Evolutionary conservation across 2,329 filamentous ascomycete genomes (phyloP).

Genomic region (Penicillium occitanis): DNA sequence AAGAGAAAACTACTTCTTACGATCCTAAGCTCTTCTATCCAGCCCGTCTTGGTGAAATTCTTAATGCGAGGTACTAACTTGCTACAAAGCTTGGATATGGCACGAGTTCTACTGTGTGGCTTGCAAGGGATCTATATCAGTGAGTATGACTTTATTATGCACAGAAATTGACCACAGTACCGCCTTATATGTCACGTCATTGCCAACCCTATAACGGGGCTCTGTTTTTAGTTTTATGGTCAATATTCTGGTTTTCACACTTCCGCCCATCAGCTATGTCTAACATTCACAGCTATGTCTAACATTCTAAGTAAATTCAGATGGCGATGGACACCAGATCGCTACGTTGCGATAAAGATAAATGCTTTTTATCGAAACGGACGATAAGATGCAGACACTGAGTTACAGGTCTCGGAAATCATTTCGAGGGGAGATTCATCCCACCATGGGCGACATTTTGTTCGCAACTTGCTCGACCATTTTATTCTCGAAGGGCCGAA

Average conservation of each 20-base stretch:
- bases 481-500: not conserved
- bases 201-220: too few relatives aligned
- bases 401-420: constrained; percentile 43
- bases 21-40: constrained; percentile 27
- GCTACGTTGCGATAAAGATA: constrained; percentile 24
- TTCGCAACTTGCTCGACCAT: not conserved
- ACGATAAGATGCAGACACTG: constrained; percentile 27
- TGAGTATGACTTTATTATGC: constrained; percentile 9
- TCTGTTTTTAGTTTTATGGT: too few relatives aligned
- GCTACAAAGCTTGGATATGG: constrained; percentile 40
- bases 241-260: too few relatives aligned
- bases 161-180: too few relatives aligned
- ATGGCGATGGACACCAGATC: not conserved
- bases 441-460: not conserved
- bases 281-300: not conserved
- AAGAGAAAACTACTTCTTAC: constrained; percentile 6
- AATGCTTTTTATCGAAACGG: not conserved
- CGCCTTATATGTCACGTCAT: too few relatives aligned
- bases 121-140: constrained; percentile 28
- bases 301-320: not conserved
- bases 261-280: too few relatives aligned
- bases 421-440: not conserved
- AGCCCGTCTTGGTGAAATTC: constrained; percentile 31
- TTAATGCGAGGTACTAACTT: constrained; percentile 35
- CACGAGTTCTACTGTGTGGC: constrained; percentile 38